Conservation (phyloP, 495 filamentous ascomycete genomes). For the Trichoderma gamsii region DNA sequence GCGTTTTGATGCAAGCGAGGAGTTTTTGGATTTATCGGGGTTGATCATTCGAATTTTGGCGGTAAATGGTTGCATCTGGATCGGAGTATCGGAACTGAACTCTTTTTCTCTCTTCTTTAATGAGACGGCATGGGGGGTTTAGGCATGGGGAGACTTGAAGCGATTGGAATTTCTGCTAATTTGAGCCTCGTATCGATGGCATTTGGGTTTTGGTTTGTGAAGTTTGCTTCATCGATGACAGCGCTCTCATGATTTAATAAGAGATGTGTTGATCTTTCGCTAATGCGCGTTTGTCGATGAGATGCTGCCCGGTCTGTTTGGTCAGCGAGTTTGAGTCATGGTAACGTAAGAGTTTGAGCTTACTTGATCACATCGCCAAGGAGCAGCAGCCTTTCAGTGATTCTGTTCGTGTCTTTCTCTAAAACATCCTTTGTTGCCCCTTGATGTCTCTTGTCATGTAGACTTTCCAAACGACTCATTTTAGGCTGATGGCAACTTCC, state of each 20-base stretch:
- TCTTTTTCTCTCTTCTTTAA: not conserved
- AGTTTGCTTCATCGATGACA: not conserved
- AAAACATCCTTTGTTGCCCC: not conserved
- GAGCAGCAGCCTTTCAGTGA: not conserved
- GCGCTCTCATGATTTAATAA: not conserved
- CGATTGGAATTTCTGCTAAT: not conserved
- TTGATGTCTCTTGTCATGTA: not conserved
- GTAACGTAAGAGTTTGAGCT: not conserved
- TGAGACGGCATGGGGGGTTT: not conserved
- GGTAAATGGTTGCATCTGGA: slow-evolving; percentile 5
- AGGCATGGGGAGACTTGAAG: not conserved
- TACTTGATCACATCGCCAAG: not conserved
- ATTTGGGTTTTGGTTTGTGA: not conserved
- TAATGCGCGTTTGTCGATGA: not conserved
- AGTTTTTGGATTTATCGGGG: not conserved
- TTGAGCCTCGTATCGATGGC: not conserved
- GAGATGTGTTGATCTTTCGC: not conserved
- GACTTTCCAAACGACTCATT: slow-evolving; percentile 32
- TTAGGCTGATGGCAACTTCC: slow-evolving; percentile 56
- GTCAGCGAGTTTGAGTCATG: not conserved
- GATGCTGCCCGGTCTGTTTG: not conserved
- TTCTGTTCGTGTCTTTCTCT: not conserved
- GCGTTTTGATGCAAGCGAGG: slow-evolving; percentile 7
- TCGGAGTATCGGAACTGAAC: not conserved
- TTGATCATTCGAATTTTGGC: not conserved